Evolutionary conservation across 2,329 filamentous ascomycete genomes (phyloP), one percentile per base, ranked within the genome.

Genomic region (Claviceps citrina): DNA sequence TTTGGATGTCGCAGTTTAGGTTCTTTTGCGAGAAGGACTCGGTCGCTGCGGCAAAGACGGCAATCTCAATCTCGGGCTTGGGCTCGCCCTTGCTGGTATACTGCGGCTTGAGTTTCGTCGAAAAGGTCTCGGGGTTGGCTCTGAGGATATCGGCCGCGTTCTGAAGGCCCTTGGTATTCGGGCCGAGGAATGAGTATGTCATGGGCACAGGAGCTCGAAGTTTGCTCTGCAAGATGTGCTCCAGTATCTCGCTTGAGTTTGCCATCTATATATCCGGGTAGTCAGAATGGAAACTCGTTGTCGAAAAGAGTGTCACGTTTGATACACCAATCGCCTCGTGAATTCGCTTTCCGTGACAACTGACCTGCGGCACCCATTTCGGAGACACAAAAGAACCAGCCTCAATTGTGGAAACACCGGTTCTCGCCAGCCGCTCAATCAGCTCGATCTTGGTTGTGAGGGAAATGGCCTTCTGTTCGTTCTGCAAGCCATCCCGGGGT

Each of bases 401-500:
- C 58, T 93, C 84, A 45, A 93, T 89, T 3, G 77, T 77, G 5
- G 65, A 63, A 31, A 91, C 57, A 0, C 84, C 84, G 0, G 82
- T 81, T 46, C 64, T 63, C 26, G 77, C 73, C 45, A 93, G 63
- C 44, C 73, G 66, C 48, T 78, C 70, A 30, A 93, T 81, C 39
- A 93, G 61, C 48, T 86, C 75, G 41, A 89, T 71, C 59, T 93
- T 93, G 2, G 78, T 85, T 6, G 69, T 66, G 9, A 84, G 64
- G 0, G 82, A 66, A 46, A 93, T 80, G 22, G 67, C 67, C 46
- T 66, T 73, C 61, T 81, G 82, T 64, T 91, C 82, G 54, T 91
- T 93, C 56, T 93, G 84, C 39, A 93, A 63, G n/a, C 84, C 84
- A 64, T 93, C 84, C 47, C 84, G 71, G 26, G 84, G 84, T 7